Evolutionary conservation across 192 early-diverging fungal genomes (phyloP).

Genomic region (Backusella morwellensis): DNA sequence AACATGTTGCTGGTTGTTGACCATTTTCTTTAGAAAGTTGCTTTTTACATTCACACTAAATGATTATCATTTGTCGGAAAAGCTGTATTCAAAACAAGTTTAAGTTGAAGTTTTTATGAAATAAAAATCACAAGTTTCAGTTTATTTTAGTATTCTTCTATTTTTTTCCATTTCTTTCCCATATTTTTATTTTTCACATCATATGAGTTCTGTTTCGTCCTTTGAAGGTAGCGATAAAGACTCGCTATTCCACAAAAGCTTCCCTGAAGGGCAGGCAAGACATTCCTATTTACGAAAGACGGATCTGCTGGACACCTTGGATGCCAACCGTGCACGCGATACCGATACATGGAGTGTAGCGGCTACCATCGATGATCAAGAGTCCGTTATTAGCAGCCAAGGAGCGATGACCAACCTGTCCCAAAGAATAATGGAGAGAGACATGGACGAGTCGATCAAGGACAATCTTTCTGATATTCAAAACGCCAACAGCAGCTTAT

Average conservation of each 20-base stretch:
- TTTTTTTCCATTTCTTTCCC: neutral
- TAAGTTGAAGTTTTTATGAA: too few species aligned
- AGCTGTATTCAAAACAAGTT: too few species aligned
- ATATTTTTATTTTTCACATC: neutral
- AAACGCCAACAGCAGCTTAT: neutral
- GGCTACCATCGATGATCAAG: conserved; percentile 41
- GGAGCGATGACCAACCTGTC: conserved; percentile 12
- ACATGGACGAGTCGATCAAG: conserved; percentile 19
- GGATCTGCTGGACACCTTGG: conserved; percentile 31
- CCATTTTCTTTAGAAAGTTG: too few species aligned
- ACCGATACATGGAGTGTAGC: conserved; percentile 42
- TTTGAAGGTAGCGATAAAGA: conserved; percentile 32
- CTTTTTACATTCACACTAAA: too few species aligned
- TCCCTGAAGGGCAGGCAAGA: conserved; percentile 18
- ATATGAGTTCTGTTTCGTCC: conserved; percentile 33
- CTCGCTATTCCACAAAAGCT: conserved; percentile 16
- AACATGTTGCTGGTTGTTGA: too few species aligned
- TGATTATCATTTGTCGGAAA: too few species aligned
- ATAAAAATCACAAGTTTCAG: neutral
- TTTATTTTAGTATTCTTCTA: neutral
- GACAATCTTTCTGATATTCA: conserved; percentile 8
- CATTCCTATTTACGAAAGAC: conserved; percentile 33
- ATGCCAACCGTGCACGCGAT: conserved; percentile 27
- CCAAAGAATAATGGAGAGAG: conserved; percentile 20
- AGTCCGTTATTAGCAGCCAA: conserved; percentile 36